Base-by-base conservation (phyloP, 176 grass and related monocot species). In the Avena eriantha region DNA sequence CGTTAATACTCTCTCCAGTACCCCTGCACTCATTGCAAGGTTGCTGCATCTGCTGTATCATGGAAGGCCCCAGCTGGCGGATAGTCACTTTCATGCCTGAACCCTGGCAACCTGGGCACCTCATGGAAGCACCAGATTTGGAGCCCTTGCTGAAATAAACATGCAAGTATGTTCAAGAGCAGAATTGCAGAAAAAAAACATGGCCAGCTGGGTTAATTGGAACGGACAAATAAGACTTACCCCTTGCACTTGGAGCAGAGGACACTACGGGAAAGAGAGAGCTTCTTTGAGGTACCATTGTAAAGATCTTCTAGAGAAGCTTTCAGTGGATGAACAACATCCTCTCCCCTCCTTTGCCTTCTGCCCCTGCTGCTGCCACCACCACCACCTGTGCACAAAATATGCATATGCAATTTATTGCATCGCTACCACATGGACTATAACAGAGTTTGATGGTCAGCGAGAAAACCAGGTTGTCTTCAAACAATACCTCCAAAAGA, bases 41-140 rank as follows among this genome's bases (percentile, higher is more conserved):
- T 26, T 94, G 92, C 90, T 98, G 96, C 96, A 98, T 96, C 82
- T 96, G 96, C 83, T 96, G 96, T 80, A 98, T 96, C 96, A 98
- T 98, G 22, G 92, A 94, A 70, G 94, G 93, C 3, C 96, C 96
- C 76, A 98, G 47, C 71, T 98, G 96, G n/a, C 96, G 88, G 35
- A 96, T 98, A 13, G 96, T 92, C 5, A 96, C 84, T 82, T 98
- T 98, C 96, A 98, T 98, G 82, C 96, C 96, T 6, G 96, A 96
- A 23, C 96, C 96, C 50, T 94, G 96, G 79, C 96, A 98, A 15
- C 96, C 96, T 63, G 93, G 87, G 72, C 96, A 98, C 70, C 90
- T 98, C 93, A 89, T 94, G 53, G 96, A 98, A 53, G 92, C 93
- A 78, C 96, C 96, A 23, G 96, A 98, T 50, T 98, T 98, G 11